Conservation (phyloP, 495 filamentous ascomycete genomes). For the Trypethelium eluteriae region DNA sequence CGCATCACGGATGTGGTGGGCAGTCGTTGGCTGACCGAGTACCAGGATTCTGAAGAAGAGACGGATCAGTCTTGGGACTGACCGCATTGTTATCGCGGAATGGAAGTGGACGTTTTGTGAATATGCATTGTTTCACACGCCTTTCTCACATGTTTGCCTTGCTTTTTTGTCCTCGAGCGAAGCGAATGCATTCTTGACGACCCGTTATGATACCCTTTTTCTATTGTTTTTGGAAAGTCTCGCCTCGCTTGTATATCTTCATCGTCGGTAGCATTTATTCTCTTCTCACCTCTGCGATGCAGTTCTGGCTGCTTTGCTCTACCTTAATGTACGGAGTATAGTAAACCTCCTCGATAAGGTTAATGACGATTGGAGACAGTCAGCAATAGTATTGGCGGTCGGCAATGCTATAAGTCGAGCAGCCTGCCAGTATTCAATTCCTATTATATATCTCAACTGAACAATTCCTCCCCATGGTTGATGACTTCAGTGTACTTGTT, state of each 20-base stretch:
- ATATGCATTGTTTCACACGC: not conserved
- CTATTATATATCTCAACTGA: too few relatives aligned
- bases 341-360: not conserved
- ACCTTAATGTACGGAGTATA: too few relatives aligned
- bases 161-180: not conserved
- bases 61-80: slow-evolving; percentile 1
- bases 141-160: not conserved
- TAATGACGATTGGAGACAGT: not conserved
- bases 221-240: slow-evolving; percentile 1
- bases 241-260: not conserved
- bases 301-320: too few relatives aligned
- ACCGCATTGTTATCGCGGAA: not conserved
- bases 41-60: slow-evolving; percentile 23
- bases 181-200: slow-evolving; percentile 10
- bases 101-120: not conserved
- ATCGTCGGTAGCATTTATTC: not conserved
- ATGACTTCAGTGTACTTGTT: too few relatives aligned
- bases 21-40: slow-evolving; percentile 50
- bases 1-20: slow-evolving; percentile 39
- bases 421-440: not conserved
- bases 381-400: not conserved
- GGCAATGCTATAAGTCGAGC: not conserved
- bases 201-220: slow-evolving; percentile 11
- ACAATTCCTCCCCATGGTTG: too few relatives aligned
- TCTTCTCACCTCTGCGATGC: not conserved